A percentile compares a stretch with the other conserved stretches of the same genome.
These are phyloP conservation scores for Teunomyces tritomae DNA, from an alignment of 805 yeast species.

Conservation along the genomic window DNA sequence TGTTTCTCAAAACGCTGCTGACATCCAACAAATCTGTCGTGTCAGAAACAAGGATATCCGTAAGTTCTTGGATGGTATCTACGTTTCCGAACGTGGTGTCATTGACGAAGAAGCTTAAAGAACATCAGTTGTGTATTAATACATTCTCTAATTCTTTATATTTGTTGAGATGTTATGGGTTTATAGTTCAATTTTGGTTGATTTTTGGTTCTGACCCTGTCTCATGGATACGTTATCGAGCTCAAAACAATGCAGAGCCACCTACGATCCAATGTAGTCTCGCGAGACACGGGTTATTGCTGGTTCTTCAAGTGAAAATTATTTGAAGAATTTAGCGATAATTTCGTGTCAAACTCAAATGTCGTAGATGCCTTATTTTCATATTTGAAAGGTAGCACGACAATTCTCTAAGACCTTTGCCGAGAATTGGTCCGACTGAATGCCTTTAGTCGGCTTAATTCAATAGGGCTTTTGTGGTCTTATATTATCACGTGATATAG, in stretches of 20 bases:
- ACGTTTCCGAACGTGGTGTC: conserved; percentile 93
- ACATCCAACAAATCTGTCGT: conserved; percentile 95
- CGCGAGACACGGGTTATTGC: conserved; percentile 16
- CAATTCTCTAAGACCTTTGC: background rate
- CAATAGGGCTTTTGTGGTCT: background rate
- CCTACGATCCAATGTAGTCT: conserved; percentile 39
- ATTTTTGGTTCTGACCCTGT: conserved; percentile 16
- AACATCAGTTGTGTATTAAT: conserved; percentile 17
- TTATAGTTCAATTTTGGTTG: conserved; percentile 27
- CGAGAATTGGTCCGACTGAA: background rate
- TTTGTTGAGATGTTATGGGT: conserved; percentile 18
- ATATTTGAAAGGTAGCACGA: background rate
- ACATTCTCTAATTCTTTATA: conserved; percentile 18
- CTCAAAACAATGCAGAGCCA: conserved; percentile 45
- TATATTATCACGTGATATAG: too few species aligned
- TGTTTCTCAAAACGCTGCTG: conserved; percentile 98
- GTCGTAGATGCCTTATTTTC: background rate
- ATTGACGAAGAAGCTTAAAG: conserved; percentile 61
- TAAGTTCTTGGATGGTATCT: conserved; percentile 99
- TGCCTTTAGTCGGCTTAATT: background rate
- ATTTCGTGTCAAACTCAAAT: background rate
- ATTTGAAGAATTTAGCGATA: background rate
- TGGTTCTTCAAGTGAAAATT: background rate
- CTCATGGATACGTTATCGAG: conserved; percentile 38
- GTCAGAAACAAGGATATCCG: conserved; percentile 99